Percentiles rank a stretch among this genome's conserved stretches.
phyloP scores from a whole-genome alignment of 2,329 filamentous ascomycete species.

The Penicillium sp. region DNA sequence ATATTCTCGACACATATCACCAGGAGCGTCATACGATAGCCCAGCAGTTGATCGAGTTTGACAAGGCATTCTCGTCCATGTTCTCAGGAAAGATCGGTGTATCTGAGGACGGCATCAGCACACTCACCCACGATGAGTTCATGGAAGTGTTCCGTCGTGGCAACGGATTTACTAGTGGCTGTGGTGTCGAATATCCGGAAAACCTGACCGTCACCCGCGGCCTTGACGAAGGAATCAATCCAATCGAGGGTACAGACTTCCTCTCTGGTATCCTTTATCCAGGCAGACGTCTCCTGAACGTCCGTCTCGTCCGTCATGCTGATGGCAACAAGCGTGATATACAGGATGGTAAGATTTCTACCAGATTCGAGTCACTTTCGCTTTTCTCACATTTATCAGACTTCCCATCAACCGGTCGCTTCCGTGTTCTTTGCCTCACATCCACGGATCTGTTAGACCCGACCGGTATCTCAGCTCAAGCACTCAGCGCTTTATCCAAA shows the following conservation, averaged over 20 bases:
- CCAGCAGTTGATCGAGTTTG: slow-evolving; percentile 41
- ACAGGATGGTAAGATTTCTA: slow-evolving; percentile 26
- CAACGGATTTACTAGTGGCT: slow-evolving; percentile 40
- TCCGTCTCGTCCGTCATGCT: slow-evolving; percentile 33
- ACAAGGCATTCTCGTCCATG: slow-evolving; percentile 39
- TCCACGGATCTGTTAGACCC: slow-evolving; percentile 35
- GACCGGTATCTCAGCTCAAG: slow-evolving; percentile 24
- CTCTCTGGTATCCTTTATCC: slow-evolving; percentile 35
- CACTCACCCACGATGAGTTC: slow-evolving; percentile 34
- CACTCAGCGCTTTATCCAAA: slow-evolving; percentile 22
- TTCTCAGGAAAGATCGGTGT: slow-evolving; percentile 38
- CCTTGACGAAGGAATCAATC: slow-evolving; percentile 3
- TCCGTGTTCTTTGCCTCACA: slow-evolving; percentile 36
- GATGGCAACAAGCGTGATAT: slow-evolving; percentile 35
- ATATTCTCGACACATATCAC: slow-evolving; percentile 37
- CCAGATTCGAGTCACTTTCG: background rate
- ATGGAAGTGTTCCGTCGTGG: slow-evolving; percentile 35
- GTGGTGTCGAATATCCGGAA: slow-evolving; percentile 38
- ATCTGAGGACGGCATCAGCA: slow-evolving; percentile 14
- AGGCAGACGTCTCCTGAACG: slow-evolving; percentile 34
- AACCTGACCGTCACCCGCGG: slow-evolving; percentile 28
- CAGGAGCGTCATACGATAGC: slow-evolving; percentile 39
- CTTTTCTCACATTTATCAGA: slow-evolving; percentile 14
- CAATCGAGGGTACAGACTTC: slow-evolving; percentile 34
- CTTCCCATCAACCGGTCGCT: slow-evolving; percentile 37